Percentiles rank a stretch among this genome's conserved stretches.
These are phyloP conservation scores for Arthrobotrys iridis DNA, from an alignment of 2,329 filamentous ascomycete genomes.

Conservation along the genomic window DNA sequence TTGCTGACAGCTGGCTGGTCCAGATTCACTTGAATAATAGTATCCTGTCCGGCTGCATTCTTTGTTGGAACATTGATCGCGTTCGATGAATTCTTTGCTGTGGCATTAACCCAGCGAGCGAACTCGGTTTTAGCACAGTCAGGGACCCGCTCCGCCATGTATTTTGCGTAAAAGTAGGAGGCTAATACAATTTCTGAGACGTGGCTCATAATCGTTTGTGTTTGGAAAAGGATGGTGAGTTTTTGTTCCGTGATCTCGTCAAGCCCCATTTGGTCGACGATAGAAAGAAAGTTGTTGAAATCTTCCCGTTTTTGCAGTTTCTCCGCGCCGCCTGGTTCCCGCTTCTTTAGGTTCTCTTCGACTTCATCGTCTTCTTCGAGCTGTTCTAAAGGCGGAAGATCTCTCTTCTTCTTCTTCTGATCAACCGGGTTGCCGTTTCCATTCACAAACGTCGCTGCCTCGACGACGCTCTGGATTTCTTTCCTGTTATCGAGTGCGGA, in stretches of 20 bases:
- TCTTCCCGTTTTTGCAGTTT: slow-evolving; percentile 33
- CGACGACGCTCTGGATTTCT: slow-evolving; percentile 4
- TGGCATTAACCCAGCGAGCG: slow-evolving; percentile 42
- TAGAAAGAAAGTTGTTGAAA: slow-evolving; percentile 25
- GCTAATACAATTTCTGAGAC: slow-evolving; percentile 34
- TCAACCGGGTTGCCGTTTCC: slow-evolving; percentile 43
- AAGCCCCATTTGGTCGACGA: slow-evolving; percentile 37
- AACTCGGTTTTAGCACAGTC: slow-evolving; percentile 49
- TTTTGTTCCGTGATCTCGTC: slow-evolving; percentile 42
- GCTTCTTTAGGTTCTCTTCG: neutral
- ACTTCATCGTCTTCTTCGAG: neutral
- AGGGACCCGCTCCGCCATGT: slow-evolving; percentile 39
- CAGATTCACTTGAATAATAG: slow-evolving; percentile 31
- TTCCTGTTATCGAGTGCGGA: slow-evolving; percentile 22
- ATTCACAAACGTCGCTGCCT: slow-evolving; percentile 26
- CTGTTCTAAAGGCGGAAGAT: neutral
- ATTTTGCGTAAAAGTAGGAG: slow-evolving; percentile 46
- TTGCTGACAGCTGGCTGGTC: slow-evolving; percentile 15
- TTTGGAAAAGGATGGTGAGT: slow-evolving; percentile 32
- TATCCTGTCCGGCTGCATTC: slow-evolving; percentile 21
- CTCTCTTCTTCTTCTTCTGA: slow-evolving; percentile 48
- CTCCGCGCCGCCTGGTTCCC: neutral
- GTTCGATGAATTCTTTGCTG: slow-evolving; percentile 29
- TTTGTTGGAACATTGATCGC: slow-evolving; percentile 36
- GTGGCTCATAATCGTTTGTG: slow-evolving; percentile 45